Base-by-base conservation (phyloP, 1,284 basidiomycete species). In the Naganishia sp. region DNA sequence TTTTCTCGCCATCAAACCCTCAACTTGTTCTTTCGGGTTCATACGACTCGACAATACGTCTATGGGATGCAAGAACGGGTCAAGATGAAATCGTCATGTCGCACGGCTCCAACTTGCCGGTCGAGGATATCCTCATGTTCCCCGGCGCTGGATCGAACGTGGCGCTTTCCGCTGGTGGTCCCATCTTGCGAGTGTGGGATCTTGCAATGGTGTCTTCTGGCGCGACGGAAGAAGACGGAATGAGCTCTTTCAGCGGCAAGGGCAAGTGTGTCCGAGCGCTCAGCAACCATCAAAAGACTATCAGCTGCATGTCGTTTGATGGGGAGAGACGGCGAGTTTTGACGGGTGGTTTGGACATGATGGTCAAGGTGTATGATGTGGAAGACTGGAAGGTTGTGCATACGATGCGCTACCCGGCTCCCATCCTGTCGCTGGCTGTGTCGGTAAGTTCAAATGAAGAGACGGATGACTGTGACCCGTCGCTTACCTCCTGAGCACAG, bases 291-390 rank as follows among this genome's bases (percentile, higher is more conserved):
- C 95, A 98, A 80, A 99, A 99, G 82, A 95, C 94, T 0, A 87
- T 99, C 68, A 99, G 95, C 0, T 86, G 90, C 25, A 83, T 98
- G 31, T 83, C 90, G 5, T 92, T 94, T 78, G 88, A 93, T 75
- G 79, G 88, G 18, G 85, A 84, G 64, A 75, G 75, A 65, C 74
- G 73, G 39, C 85, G 94, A 31, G 84, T 99, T 3, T 83, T 99
- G 54, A 94, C 92, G 0, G 96, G 90, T 43, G 88, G 91, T 42
- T 82, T 99, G 68, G 96, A 99, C 77, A 93, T 94, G 71, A 90
- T 99, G 87, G 92, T 99, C 67, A 99, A 99, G 81, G 94, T 98
- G 25, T 99, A 99, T 81, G 94, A 99, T 76, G 88, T 95, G 55
- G 87, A 90, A 74, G 88, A 89, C 45, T 95, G 94, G 83, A 90